Evolutionary conservation across 345 rosid genomes (phyloP).

Genomic region (Aegle marmelos): DNA sequence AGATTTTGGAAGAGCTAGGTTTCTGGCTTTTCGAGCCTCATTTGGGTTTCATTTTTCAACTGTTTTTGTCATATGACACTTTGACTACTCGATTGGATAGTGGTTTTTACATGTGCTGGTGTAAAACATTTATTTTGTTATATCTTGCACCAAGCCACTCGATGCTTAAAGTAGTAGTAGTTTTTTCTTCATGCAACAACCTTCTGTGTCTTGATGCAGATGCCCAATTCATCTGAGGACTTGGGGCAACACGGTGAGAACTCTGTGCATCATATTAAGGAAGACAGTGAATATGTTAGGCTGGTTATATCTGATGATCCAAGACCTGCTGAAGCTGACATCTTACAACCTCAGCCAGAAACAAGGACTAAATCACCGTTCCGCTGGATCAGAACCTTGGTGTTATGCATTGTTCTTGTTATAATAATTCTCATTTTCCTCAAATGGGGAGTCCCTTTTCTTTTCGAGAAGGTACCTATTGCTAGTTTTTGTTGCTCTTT

Average conservation of each 20-base stretch:
- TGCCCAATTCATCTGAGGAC: constrained; percentile 39
- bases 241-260: constrained; percentile 20
- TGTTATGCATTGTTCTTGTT: constrained; percentile 25
- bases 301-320: constrained; percentile 56
- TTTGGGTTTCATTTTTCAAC: neutral
- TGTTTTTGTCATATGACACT: neutral
- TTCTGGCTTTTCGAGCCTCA: neutral
- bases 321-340: constrained; percentile 28
- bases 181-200: neutral
- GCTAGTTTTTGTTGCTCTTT: neutral
- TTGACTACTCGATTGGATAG: neutral
- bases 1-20: neutral
- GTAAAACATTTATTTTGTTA: neutral
- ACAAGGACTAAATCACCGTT: constrained; percentile 19
- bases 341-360: constrained; percentile 28
- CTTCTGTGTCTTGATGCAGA: constrained; percentile 16
- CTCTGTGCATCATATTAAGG: constrained; percentile 34
- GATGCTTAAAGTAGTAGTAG: neutral
- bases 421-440: constrained; percentile 42
- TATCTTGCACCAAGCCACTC: neutral
- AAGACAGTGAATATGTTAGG: constrained; percentile 70
- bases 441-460: constrained; percentile 87
- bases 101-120: neutral
- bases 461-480: constrained; percentile 56
- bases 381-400: constrained; percentile 70